Evolutionary conservation across 2,329 filamentous ascomycete species (phyloP), one percentile per base, ranked within the genome.

Genomic region (Fusarium sororula): DNA sequence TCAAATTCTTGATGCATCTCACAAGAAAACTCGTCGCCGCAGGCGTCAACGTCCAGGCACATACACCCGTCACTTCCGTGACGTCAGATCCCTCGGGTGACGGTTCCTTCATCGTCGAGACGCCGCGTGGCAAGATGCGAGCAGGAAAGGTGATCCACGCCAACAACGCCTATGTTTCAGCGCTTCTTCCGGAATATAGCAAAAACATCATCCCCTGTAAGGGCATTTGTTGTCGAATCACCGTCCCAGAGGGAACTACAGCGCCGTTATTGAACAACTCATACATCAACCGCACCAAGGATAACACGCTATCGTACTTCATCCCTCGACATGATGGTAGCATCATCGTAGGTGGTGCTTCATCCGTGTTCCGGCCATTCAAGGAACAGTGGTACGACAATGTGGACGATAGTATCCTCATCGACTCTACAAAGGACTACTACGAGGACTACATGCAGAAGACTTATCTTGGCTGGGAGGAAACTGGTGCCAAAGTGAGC

Each of bases 111-210:
- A 45, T 62, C 20, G 15, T 62, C 30, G 50, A 62, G 17, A 62
- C 59, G 22, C 30, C 38, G 6, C 59, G 59, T 38, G 92, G 91
- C 17, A 78, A 69, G 1, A 86, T 92, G 59, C 79, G 75, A 15
- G 84, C 91, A 4, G 84, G 82, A 32, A 86, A 86, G 39, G 83
- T 93, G 20, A 82, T 93, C 24, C 85, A 92, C 48, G 91, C 91
- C 22, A 93, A 90, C 4, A 94, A 94, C 74, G 91, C 84, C 18
- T 93, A 93, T 79, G 92, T 90, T 0, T 87, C 90, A 3, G 85
- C 87, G 18, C 79, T 94, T 11, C 82, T 91, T 4, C 90, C 90
- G 0, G 79, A 86, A 62, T 92, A 92, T 77, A 81, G 84, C 12
- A 85, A 87, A 66, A 86, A 89, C 15, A 92, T 94, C 66, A 85